These are phyloP conservation scores for Phytophthora pisi DNA, from an alignment of 352 stramenopile genomes.

Conservation along the genomic window DNA sequence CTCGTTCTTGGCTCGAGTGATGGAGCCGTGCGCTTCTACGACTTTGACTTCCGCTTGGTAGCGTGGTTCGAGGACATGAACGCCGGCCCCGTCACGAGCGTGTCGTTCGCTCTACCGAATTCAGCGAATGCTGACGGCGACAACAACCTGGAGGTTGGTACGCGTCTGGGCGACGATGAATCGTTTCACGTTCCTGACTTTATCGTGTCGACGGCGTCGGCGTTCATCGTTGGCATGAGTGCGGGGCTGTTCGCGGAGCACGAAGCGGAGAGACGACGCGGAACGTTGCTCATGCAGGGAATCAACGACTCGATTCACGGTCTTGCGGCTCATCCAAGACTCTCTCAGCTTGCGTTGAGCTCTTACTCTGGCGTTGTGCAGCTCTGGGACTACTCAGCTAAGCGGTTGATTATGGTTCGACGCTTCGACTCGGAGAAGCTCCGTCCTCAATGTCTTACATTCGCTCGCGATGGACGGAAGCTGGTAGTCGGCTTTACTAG, in stretches of 20 bases:
- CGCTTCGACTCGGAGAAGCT: slow-evolving; percentile 70
- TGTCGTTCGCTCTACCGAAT: slow-evolving; percentile 77
- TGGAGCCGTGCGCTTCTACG: slow-evolving; percentile 92
- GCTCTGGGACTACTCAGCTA: slow-evolving; percentile 90
- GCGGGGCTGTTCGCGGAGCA: slow-evolving; percentile 85
- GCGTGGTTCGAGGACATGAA: slow-evolving; percentile 95
- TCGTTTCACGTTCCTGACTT: slow-evolving; percentile 89
- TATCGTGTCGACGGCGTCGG: slow-evolving; percentile 85
- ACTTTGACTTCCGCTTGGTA: slow-evolving; percentile 93
- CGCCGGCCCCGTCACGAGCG: slow-evolving; percentile 83
- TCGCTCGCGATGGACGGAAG: slow-evolving; percentile 76
- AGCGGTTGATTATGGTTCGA: slow-evolving; percentile 84
- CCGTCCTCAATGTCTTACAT: slow-evolving; percentile 81
- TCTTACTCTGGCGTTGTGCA: slow-evolving; percentile 87
- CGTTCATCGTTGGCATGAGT: slow-evolving; percentile 89
- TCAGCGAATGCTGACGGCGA: slow-evolving; percentile 35
- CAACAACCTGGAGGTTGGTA: slow-evolving; percentile 13
- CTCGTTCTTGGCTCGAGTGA: slow-evolving; percentile 91
- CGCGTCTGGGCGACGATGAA: slow-evolving; percentile 42
- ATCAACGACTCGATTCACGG: slow-evolving; percentile 88
- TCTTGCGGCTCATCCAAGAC: slow-evolving; percentile 77
- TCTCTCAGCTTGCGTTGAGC: slow-evolving; percentile 78
- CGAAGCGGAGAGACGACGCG: slow-evolving; percentile 81
- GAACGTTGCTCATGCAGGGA: slow-evolving; percentile 92
- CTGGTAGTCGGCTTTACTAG: slow-evolving; percentile 89